Evolutionary conservation across 2,329 filamentous ascomycete species (phyloP).

Genomic region (Colletotrichum sp.): DNA sequence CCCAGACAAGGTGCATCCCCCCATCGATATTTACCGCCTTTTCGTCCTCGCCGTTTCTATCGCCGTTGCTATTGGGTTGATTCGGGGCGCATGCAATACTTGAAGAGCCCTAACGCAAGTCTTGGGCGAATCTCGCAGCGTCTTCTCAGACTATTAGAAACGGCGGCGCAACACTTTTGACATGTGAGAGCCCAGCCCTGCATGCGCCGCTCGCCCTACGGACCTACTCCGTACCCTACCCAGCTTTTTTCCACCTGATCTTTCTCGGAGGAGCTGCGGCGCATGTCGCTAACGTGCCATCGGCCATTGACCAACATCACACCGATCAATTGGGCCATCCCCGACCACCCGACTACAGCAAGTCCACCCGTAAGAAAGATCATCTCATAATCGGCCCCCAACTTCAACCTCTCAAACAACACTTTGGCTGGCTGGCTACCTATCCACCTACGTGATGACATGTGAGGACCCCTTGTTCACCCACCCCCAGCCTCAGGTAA

Average conservation of each 20-base stretch:
- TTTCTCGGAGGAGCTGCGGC: background rate
- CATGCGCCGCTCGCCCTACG: background rate
- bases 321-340: background rate
- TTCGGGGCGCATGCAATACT: background rate
- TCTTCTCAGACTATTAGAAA: background rate
- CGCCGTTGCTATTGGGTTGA: background rate
- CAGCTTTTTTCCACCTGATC: background rate
- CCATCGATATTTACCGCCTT: conserved; percentile 18
- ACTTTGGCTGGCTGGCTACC: background rate
- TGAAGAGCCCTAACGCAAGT: background rate
- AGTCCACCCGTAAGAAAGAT: background rate
- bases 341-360: background rate
- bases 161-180: background rate
- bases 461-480: background rate
- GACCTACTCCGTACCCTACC: background rate
- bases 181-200: conserved; percentile 14
- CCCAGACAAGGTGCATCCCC: background rate
- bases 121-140: background rate
- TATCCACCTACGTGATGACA: background rate
- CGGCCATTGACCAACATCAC: background rate
- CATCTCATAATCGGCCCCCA: background rate
- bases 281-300: background rate
- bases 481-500: background rate
- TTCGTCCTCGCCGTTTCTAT: background rate
- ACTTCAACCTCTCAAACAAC: background rate